Evolutionary conservation across 106 monocot species (phyloP).

Genomic region (Triglochin maritima): DNA sequence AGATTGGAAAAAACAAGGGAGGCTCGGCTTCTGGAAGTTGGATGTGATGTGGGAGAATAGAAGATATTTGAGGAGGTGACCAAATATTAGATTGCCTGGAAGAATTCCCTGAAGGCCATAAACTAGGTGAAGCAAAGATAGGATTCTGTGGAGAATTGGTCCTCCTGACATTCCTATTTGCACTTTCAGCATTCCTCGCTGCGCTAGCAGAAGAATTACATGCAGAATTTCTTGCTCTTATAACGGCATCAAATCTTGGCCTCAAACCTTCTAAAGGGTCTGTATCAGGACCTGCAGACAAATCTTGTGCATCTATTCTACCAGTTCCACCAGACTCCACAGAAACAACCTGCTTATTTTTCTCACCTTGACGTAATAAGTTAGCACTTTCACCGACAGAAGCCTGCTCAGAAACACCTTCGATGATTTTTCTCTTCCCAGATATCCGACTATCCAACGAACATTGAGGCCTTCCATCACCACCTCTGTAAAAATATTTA

Average conservation of each 20-base stretch:
- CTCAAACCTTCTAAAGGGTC: constrained; percentile 19
- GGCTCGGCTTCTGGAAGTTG: constrained; percentile 26
- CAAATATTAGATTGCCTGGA: constrained; percentile 20
- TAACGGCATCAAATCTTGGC: constrained; percentile 15
- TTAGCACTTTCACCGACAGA: constrained; percentile 41
- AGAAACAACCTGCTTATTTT: constrained; percentile 22
- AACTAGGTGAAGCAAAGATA: constrained; percentile 23
- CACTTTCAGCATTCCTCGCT: constrained; percentile 27
- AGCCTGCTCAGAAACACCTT: constrained; percentile 43
- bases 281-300: constrained; percentile 18
- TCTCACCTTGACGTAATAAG: constrained; percentile 19
- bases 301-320: constrained; percentile 17
- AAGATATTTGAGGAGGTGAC: constrained; percentile 30
- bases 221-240: constrained; percentile 7
- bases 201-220: constrained; percentile 13
- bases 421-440: constrained; percentile 79
- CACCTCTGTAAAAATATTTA: constrained; percentile 20
- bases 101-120: constrained; percentile 24
- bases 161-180: constrained; percentile 46
- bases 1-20: constrained; percentile 5
- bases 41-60: constrained; percentile 13
- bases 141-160: constrained; percentile 23
- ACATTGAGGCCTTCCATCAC: constrained; percentile 34
- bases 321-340: constrained; percentile 10
- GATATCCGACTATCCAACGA: constrained; percentile 38